phyloP scores from a whole-genome alignment of 2,329 filamentous ascomycete genomes.

The Colletotrichum sp. region DNA sequence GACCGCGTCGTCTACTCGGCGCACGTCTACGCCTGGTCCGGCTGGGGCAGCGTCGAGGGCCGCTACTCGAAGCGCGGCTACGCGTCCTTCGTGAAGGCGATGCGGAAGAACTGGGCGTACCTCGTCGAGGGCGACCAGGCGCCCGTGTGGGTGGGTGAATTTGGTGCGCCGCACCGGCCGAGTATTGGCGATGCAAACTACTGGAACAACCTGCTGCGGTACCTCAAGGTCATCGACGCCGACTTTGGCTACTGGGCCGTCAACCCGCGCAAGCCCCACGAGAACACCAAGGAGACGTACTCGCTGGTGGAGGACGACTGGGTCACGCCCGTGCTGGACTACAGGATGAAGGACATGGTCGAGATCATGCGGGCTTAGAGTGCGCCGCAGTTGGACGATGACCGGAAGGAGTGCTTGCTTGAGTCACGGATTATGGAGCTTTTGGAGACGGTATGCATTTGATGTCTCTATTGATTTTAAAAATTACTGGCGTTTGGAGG shows the following conservation, averaged over 20 bases:
- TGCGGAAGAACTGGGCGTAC: slow-evolving; percentile 71
- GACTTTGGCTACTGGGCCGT: slow-evolving; percentile 76
- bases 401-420: background rate
- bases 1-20: slow-evolving; percentile 69
- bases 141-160: slow-evolving; percentile 74
- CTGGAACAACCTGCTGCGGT: slow-evolving; percentile 68
- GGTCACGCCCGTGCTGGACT: slow-evolving; percentile 66
- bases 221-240: slow-evolving; percentile 61
- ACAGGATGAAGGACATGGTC: slow-evolving; percentile 66
- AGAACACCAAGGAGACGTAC: slow-evolving; percentile 64
- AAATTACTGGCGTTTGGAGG: slow-evolving; percentile 1
- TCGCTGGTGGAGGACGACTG: slow-evolving; percentile 68
- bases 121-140: slow-evolving; percentile 60
- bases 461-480: background rate
- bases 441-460: slow-evolving; percentile 1
- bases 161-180: slow-evolving; percentile 62
- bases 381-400: background rate
- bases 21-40: slow-evolving; percentile 74
- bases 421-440: background rate
- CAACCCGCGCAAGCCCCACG: slow-evolving; percentile 68
- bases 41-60: slow-evolving; percentile 67
- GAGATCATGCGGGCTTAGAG: slow-evolving; percentile 50
- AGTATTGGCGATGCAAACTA: slow-evolving; percentile 66
- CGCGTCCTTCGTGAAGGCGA: slow-evolving; percentile 64
- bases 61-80: slow-evolving; percentile 67